A percentile compares a stretch with the other conserved stretches of the same genome.
phyloP scores from a whole-genome alignment of 495 filamentous ascomycete genomes.

The Chaetomium fimeti region DNA sequence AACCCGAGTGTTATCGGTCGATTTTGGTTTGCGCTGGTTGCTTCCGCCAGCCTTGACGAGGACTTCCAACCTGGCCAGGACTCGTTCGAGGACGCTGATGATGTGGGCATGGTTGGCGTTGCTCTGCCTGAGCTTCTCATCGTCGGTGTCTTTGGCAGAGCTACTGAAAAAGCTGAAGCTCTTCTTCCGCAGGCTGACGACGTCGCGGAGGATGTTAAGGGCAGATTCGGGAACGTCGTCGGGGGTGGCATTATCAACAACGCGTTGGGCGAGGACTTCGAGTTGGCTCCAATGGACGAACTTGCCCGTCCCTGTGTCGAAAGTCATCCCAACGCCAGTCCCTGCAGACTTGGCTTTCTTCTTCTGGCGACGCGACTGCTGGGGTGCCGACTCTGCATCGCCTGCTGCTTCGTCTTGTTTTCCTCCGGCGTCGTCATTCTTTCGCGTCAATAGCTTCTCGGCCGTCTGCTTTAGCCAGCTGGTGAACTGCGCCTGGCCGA shows the following conservation, averaged over 20 bases:
- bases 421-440: neutral
- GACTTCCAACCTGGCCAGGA: constrained; percentile 28
- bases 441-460: constrained; percentile 17
- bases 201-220: constrained; percentile 32
- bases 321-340: neutral
- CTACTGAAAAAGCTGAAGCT: constrained; percentile 29
- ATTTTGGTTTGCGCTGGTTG: neutral
- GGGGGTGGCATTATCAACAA: constrained; percentile 27
- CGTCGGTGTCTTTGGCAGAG: constrained; percentile 20
- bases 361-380: constrained; percentile 17
- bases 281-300: constrained; percentile 29
- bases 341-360: constrained; percentile 18
- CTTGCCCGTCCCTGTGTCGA: constrained; percentile 12
- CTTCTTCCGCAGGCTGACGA: constrained; percentile 32
- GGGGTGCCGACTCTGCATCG: neutral
- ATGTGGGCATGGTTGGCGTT: constrained; percentile 32
- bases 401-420: neutral
- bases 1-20: constrained; percentile 1
- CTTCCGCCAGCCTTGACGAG: constrained; percentile 6
- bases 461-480: constrained; percentile 34
- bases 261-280: constrained; percentile 24
- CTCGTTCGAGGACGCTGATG: constrained; percentile 30
- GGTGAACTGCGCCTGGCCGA: constrained; percentile 35
- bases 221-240: constrained; percentile 30
- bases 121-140: constrained; percentile 25